Conservation (phyloP, 371 early-diverging fungal species). For the Mucor ambiguus region DNA sequence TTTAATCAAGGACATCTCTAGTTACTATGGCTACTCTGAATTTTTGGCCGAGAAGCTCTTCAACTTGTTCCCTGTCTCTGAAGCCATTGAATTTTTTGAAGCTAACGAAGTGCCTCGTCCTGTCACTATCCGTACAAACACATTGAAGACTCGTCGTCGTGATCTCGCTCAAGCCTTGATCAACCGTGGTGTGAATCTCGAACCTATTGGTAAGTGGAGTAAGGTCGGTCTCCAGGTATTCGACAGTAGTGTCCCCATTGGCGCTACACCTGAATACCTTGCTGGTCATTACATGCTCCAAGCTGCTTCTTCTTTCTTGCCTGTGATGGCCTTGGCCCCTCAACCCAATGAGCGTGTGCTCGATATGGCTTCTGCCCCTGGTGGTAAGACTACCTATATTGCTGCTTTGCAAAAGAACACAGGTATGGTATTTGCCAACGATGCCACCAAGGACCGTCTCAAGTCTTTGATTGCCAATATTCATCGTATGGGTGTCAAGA, state of each 20-base stretch:
- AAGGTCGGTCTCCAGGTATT: constrained; percentile 92
- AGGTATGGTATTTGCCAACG: constrained; percentile 97
- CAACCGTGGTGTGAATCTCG: constrained; percentile 97
- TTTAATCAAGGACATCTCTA: constrained; percentile 83
- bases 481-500: constrained; percentile 94
- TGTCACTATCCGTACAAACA: constrained; percentile 97
- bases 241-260: constrained; percentile 89
- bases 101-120: constrained; percentile 99
- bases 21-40: constrained; percentile 96
- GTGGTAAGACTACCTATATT: constrained; percentile 98
- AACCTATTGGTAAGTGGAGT: constrained; percentile 95
- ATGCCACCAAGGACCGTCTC: constrained; percentile 93
- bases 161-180: constrained; percentile 95
- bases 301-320: constrained; percentile 97
- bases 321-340: constrained; percentile 97
- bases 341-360: constrained; percentile 93
- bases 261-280: constrained; percentile 99
- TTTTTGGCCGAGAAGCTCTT: constrained; percentile 93
- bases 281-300: constrained; percentile 99
- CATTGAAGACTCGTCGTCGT: constrained; percentile 92
- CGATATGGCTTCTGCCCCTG: constrained; percentile 99
- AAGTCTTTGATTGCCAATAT: constrained; percentile 94
- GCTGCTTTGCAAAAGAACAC: constrained; percentile 98
- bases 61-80: constrained; percentile 87
- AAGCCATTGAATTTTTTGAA: constrained; percentile 98